Conservation (phyloP, 208 protist species). For the Leishmania turanica region DNA sequence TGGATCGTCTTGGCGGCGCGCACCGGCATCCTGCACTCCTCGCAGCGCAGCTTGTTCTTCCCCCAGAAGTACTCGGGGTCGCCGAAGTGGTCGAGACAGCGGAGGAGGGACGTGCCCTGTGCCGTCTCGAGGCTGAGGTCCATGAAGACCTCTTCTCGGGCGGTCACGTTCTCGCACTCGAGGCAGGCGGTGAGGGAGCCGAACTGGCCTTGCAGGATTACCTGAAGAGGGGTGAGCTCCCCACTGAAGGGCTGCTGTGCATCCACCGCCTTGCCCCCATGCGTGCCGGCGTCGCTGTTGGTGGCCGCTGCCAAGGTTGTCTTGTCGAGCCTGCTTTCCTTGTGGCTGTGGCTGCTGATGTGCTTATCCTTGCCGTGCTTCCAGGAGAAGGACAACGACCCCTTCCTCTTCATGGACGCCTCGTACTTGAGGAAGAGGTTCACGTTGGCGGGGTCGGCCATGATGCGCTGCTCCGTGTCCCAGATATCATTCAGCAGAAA, state of each 20-base stretch:
- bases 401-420: conserved; percentile 43
- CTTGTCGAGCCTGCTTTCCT: conserved; percentile 17
- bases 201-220: conserved; percentile 79
- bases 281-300: background rate
- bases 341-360: conserved; percentile 17
- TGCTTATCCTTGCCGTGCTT: conserved; percentile 37
- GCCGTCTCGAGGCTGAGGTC: conserved; percentile 84
- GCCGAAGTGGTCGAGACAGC: conserved; percentile 78
- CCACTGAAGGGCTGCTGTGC: conserved; percentile 10
- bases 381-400: conserved; percentile 44
- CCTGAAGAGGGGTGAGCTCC: conserved; percentile 60
- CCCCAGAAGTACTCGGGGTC: conserved; percentile 79
- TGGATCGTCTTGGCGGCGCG: conserved; percentile 82
- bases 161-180: conserved; percentile 68
- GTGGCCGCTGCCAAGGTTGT: background rate
- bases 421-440: conserved; percentile 50
- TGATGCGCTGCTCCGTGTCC: conserved; percentile 77
- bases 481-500: conserved; percentile 89
- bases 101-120: conserved; percentile 80
- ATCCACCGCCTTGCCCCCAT: background rate
- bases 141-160: conserved; percentile 76
- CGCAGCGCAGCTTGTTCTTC: conserved; percentile 86
- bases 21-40: conserved; percentile 61
- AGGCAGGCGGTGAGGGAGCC: conserved; percentile 76
- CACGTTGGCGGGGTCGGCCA: conserved; percentile 64